Base-by-base conservation (phyloP, 2,329 filamentous ascomycete genomes). In the Cercospora zeae-maydis region DNA sequence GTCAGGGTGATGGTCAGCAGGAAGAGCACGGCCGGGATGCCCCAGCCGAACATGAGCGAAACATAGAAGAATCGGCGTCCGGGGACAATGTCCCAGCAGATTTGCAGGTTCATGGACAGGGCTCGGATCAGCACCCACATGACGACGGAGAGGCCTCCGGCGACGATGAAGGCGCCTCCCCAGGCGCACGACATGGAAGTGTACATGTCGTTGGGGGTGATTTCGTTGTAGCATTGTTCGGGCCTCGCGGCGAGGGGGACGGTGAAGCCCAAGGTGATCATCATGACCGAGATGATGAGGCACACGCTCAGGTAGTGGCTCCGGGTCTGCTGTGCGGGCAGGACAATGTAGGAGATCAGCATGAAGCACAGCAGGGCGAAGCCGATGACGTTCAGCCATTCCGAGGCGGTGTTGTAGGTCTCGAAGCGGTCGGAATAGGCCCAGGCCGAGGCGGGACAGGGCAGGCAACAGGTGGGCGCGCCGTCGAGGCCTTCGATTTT, bases 41-140 rank as follows among this genome's bases (percentile, higher is more conserved):
- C 90, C 90, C 93, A 97, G 65, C 95, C 95, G 8, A 88, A 79
- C 14, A 84, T 83, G 72, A 96, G 87, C 2, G 93, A 88, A 67
- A 86, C 84, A 81, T 91, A 92, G 86, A 97, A 97, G 77, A 97
- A 98, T 71, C 84, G 90, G 49, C 87, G 85, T 39, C 95, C 95
- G 3, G 96, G 90, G 7, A 93, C 87, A 34, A 96, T 84, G 76
- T 98, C 92, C 95, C 95, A 99, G 81, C 93, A 97, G 67, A 99
- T 97, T 58, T 69, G 95, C 27, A 99, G 86, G 77, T 99, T 95
- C 71, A 99, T 88, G 4, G 92, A 96, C 34, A 98, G 79, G 0
- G 93, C 90, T 66, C 95, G 87, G 64, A 97, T 83, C 75, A 97
- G 96, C 67, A 93, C 85, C 93, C 95, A 99, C 76, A 96, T 87